phyloP scores from a whole-genome alignment of 495 filamentous ascomycete genomes.

The Podospora didyma region DNA sequence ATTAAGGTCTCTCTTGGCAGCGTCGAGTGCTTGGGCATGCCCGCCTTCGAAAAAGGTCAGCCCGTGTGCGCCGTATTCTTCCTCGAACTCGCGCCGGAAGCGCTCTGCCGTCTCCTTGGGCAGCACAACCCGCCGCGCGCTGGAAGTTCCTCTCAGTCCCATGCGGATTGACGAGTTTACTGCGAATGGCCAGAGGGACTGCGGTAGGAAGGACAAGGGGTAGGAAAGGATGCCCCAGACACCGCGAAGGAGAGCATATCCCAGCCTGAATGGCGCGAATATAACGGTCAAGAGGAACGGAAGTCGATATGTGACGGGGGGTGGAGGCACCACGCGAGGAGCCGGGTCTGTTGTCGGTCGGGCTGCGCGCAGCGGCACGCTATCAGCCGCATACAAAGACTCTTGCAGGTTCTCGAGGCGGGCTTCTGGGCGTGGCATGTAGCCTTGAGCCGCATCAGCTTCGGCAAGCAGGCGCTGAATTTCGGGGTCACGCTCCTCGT shows the following conservation, averaged over 20 bases:
- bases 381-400: constrained; percentile 37
- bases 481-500: constrained; percentile 82
- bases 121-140: constrained; percentile 66
- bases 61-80: constrained; percentile 71
- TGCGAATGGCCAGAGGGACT: constrained; percentile 55
- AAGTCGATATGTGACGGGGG: constrained; percentile 59
- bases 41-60: constrained; percentile 78
- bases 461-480: constrained; percentile 77
- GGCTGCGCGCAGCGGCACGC: constrained; percentile 26
- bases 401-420: constrained; percentile 71
- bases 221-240: constrained; percentile 73
- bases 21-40: constrained; percentile 84
- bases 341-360: constrained; percentile 53
- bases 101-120: constrained; percentile 84
- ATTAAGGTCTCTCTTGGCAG: constrained; percentile 84
- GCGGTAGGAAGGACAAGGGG: constrained; percentile 55
- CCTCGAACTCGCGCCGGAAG: constrained; percentile 89
- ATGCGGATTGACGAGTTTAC: constrained; percentile 51
- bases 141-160: constrained; percentile 58
- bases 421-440: constrained; percentile 52
- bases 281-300: constrained; percentile 72
- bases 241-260: constrained; percentile 63
- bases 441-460: constrained; percentile 58
- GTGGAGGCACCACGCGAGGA: constrained; percentile 75
- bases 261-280: constrained; percentile 75